Evolutionary conservation across 2,329 filamentous ascomycete genomes (phyloP), one percentile per base, ranked within the genome.

Genomic region (Aschersonia sp.): DNA sequence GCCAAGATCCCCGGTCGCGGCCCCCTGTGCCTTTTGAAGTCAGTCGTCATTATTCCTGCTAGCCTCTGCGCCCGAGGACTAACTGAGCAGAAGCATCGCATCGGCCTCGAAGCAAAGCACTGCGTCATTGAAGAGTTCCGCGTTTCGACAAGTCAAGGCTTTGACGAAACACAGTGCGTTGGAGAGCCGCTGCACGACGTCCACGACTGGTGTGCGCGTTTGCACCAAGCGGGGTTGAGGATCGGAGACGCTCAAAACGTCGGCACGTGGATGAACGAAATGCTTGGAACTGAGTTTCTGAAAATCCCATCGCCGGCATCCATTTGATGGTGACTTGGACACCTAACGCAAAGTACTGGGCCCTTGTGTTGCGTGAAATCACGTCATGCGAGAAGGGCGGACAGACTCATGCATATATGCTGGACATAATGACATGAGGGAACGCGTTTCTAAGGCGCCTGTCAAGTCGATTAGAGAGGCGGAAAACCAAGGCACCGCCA

Each of bases 1-100:
- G 78, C 52, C 69, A 78, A 42, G 71, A 84, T 64, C 68, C 77
- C 48, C 66, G 80, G 48, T 64, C 73, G 50, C 68, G 78, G 40
- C 77, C 78, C 1, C 55, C 61, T 0, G 51, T 76, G 9, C 74
- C 77, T 1, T 59, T 65, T 9, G 62, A 67, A 29, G 64, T 83
- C 52, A 62, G 64, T 54, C 9, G 3, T 43, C 40, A 2, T 9
- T 7, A 3, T 4, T 43, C 28, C 20, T n/a, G 40, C 40, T 9
- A 43, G 40, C 6, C 28, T 20, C 28, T 1, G 9, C 20, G 9
- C 9, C 9, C 10, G 4, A 29, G n/a, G 45, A 1, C 3, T 40
- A 45, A 20, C 44, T 48, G 30, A 48, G 46, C 1, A 9, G 20
- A n/a, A 65, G 63, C 44, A 52, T n/a, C 58, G 60, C 30, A 49